These are phyloP conservation scores for Acanthamoeba castellanii DNA, from an alignment of 208 protist genomes.

Conservation along the genomic window DNA sequence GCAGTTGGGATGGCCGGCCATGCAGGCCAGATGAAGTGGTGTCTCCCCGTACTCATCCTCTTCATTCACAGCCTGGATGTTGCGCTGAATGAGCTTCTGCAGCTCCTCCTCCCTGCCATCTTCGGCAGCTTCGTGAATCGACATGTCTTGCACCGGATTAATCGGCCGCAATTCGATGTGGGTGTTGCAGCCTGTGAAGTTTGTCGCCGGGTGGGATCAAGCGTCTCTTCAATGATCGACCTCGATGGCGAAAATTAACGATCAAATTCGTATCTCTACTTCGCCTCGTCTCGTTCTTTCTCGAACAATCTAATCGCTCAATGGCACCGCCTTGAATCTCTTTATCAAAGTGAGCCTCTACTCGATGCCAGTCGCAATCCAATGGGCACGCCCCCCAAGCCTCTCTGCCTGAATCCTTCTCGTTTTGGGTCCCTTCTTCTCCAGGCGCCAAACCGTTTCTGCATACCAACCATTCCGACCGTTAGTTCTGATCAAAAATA, in stretches of 20 bases:
- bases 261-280: background rate
- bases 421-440: background rate
- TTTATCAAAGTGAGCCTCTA: no score
- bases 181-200: no score
- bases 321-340: no score
- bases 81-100: slow-evolving; percentile 20
- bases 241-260: background rate
- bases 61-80: slow-evolving; percentile 41
- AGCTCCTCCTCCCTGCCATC: slow-evolving; percentile 50
- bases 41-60: slow-evolving; percentile 63
- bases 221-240: background rate
- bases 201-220: no score
- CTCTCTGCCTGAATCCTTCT: no score
- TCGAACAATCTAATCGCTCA: background rate
- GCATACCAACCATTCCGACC: background rate
- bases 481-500: background rate
- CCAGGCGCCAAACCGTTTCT: background rate
- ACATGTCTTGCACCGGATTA: background rate
- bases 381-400: no score
- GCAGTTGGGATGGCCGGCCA: slow-evolving; percentile 46
- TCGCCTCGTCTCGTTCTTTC: background rate
- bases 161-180: background rate
- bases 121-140: slow-evolving; percentile 17
- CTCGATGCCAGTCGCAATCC: no score
- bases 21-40: slow-evolving; percentile 60